Evolutionary conservation across 805 yeast genomes (phyloP), one percentile per base, ranked within the genome.

Genomic region (Saccharomyces paradoxus): DNA sequence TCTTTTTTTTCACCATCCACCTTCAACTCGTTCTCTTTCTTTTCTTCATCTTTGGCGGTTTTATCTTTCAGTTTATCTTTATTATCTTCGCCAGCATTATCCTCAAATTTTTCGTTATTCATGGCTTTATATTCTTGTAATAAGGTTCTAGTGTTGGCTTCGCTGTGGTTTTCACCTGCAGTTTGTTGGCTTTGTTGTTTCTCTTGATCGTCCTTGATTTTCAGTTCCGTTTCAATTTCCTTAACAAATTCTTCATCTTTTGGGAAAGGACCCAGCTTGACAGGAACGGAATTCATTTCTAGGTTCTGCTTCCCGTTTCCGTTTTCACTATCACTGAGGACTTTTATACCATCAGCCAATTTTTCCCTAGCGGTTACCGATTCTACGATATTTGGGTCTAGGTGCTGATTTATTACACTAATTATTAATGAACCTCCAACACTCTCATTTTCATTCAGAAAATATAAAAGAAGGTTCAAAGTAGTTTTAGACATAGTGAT

Each of bases 391-490:
- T 72, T 70, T 14, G 78, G 77, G 46, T 79, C 83, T 62, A 94
- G 77, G 68, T 89, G 83, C 71, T 89, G 91, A 73, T 94, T 94
- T 58, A 94, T 84, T 50, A 89, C 78, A 61, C 97, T 77, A 50
- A 94, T 88, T 53, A 92, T 76, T 41, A 92, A 80, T 1, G 91
- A 86, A 1, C 98, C 98, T 47, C 98, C 98, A 53, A 84, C 84
- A 9, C 86, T 86, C 70, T 90, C 97, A 67, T 90, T 89, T 65
- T 92, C 97, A 67, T 89, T 96, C 53, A 94, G 71, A 62, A 90
- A 92, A 67, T 89, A 88, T 53, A 94, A 75, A 59, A 94, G 77
- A 61, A 92, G 73, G 67, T 90, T 94, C 65, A 92, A 78, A 4
- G 96, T 82, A 1, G 97, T 90, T 58, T 87, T 84, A 13, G 96